Evolutionary conservation across 768 basidiomycete genomes (phyloP).

Genomic region (Butyriboletus loyo): DNA sequence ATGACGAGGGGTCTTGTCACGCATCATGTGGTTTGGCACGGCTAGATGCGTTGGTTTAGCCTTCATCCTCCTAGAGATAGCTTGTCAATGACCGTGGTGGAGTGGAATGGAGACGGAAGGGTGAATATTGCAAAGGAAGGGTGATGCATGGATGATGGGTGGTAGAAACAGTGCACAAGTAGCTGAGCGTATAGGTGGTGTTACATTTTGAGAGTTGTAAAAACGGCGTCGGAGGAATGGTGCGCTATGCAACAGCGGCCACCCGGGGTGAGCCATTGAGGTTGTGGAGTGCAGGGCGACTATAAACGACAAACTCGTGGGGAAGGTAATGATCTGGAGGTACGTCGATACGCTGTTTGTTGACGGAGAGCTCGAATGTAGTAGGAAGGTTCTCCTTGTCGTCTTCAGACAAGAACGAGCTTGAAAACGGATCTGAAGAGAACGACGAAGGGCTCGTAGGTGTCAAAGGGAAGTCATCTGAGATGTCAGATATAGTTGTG

Average conservation of each 20-base stretch:
- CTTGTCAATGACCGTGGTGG: conserved; percentile 48
- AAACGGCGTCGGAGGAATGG: conserved; percentile 42
- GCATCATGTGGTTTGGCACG: conserved; percentile 22
- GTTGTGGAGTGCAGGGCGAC: conserved; percentile 74
- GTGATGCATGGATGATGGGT: conserved; percentile 65
- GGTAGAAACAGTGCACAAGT: conserved; percentile 62
- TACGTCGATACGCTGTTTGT: conserved; percentile 65
- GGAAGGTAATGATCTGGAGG: conserved; percentile 76
- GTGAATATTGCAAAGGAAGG: conserved; percentile 60
- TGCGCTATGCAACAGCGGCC: conserved; percentile 55
- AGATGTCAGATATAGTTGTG: conserved; percentile 69
- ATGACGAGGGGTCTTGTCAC: conserved; percentile 5
- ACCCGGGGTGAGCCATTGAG: conserved; percentile 62
- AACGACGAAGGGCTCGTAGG: conserved; percentile 64
- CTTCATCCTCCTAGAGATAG: conserved; percentile 36
- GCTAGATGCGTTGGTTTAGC: conserved; percentile 11
- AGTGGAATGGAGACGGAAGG: conserved; percentile 41
- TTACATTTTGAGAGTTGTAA: conserved; percentile 75
- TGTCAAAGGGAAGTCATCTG: conserved; percentile 82
- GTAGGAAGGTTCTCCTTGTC: conserved; percentile 81
- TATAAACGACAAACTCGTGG: conserved; percentile 77
- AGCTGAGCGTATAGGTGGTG: conserved; percentile 59
- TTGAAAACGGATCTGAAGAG: conserved; percentile 46
- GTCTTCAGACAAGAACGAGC: conserved; percentile 58
- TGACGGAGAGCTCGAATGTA: conserved; percentile 69